These are phyloP conservation scores for Phalaenopsis equestris DNA, from an alignment of 106 monocot genomes.

Conservation along the genomic window DNA sequence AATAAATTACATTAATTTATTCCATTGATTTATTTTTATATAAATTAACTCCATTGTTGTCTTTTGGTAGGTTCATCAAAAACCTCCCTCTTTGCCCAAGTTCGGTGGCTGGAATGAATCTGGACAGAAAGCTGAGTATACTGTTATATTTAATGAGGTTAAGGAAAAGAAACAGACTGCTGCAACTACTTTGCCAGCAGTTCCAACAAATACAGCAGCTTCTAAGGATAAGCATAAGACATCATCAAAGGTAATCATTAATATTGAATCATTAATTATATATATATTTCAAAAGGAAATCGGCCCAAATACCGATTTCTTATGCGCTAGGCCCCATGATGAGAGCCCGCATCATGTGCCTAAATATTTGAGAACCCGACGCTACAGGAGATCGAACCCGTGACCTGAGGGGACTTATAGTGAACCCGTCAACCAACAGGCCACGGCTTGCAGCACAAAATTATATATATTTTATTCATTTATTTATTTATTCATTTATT, in stretches of 20 bases:
- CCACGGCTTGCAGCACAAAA: not conserved
- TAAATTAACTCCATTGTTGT: too few relatives aligned
- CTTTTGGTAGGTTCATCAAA: conserved; percentile 9
- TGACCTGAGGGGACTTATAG: too few relatives aligned
- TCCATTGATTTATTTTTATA: not conserved
- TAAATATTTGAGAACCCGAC: too few relatives aligned
- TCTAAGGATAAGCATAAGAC: not conserved
- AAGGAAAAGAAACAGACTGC: conserved; percentile 31
- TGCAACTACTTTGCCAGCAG: conserved; percentile 1
- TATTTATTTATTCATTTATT: not conserved
- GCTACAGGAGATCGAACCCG: too few relatives aligned
- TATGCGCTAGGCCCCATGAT: too few relatives aligned
- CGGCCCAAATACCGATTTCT: too few relatives aligned
- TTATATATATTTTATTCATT: not conserved
- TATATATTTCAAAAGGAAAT: too few relatives aligned
- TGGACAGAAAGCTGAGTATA: conserved; percentile 17
- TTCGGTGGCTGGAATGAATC: conserved; percentile 38
- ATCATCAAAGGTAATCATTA: not conserved
- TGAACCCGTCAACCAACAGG: too few relatives aligned
- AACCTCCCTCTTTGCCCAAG: conserved; percentile 25
- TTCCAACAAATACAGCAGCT: not conserved
- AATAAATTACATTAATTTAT: not conserved
- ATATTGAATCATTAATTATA: too few relatives aligned
- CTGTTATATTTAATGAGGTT: conserved; percentile 30
- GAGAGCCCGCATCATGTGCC: too few relatives aligned